Evolutionary conservation across 1,139 yeast genomes (phyloP).

Genomic region (Kodamaea sp.): DNA sequence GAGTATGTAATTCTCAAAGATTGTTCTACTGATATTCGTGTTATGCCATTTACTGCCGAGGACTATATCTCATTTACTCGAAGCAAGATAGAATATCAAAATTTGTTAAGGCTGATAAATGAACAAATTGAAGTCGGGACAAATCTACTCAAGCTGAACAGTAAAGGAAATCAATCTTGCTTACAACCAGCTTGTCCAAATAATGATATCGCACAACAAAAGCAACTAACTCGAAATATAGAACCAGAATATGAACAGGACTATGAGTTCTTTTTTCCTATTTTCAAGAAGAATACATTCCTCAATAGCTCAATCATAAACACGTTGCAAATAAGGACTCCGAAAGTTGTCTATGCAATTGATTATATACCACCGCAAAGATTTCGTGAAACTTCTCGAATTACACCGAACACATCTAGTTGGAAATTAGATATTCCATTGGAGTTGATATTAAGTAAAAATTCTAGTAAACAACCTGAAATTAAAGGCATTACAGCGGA

Average conservation of each 20-base stretch:
- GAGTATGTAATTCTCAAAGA: conserved; percentile 42
- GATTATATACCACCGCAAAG: conserved; percentile 33
- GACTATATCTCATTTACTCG: conserved; percentile 3
- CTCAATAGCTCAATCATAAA: conserved; percentile 15
- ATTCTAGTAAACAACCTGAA: conserved; percentile 15
- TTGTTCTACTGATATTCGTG: conserved; percentile 24
- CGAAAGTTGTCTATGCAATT: conserved; percentile 25
- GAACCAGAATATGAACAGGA: background rate
- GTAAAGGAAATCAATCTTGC: too few species aligned
- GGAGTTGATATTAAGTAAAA: conserved; percentile 9
- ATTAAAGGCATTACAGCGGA: conserved; percentile 16
- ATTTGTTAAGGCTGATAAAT: conserved; percentile 25
- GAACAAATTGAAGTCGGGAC: conserved; percentile 27
- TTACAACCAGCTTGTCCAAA: too few species aligned
- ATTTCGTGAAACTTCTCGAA: conserved; percentile 15
- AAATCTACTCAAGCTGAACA: conserved; percentile 15
- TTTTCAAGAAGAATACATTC: conserved; percentile 13
- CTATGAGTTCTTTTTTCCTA: conserved; percentile 14
- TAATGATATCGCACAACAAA: too few species aligned
- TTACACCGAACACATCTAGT: conserved; percentile 7
- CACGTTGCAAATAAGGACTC: conserved; percentile 23
- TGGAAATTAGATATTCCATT: conserved; percentile 34
- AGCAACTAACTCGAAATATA: too few species aligned
- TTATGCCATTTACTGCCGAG: conserved; percentile 17
- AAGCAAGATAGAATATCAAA: conserved; percentile 12